These are phyloP conservation scores for Ganoderma meredithae DNA, from an alignment of 1,284 basidiomycete species.

Conservation along the genomic window DNA sequence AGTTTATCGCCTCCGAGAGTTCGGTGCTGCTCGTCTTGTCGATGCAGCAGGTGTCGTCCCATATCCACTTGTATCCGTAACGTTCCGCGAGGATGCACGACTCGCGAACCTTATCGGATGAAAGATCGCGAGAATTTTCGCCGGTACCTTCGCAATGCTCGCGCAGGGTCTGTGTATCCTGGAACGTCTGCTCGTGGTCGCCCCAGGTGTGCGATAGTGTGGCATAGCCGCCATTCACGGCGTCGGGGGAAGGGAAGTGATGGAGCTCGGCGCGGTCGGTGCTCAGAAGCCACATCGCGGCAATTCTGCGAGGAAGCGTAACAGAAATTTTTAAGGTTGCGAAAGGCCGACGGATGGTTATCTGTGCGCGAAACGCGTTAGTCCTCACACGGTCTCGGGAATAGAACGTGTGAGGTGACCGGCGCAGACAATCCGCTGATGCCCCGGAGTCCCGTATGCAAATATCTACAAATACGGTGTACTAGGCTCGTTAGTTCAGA, in stretches of 20 bases:
- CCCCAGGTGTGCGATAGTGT: conserved; percentile 10
- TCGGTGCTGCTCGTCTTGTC: conserved; percentile 7
- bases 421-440: no score
- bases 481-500: no score
- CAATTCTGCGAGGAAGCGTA: no score
- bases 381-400: no score
- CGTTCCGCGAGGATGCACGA: conserved; percentile 8
- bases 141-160: background rate
- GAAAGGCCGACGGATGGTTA: no score
- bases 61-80: conserved; percentile 8
- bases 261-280: conserved; percentile 13
- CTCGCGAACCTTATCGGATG: background rate
- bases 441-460: no score
- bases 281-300: conserved; percentile 14
- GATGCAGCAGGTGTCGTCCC: conserved; percentile 11
- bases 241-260: conserved; percentile 1
- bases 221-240: conserved; percentile 4
- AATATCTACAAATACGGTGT: no score
- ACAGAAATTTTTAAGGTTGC: no score
- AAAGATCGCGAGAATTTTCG: conserved; percentile 4
- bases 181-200: conserved; percentile 6
- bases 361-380: no score
- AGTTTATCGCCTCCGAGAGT: conserved; percentile 3
- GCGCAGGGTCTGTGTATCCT: background rate
- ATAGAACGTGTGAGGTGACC: no score